A percentile compares a stretch with the other conserved stretches of the same genome.
Conservation (phyloP, 1,139 yeast genomes). For the Taphrina deformans region DNA sequence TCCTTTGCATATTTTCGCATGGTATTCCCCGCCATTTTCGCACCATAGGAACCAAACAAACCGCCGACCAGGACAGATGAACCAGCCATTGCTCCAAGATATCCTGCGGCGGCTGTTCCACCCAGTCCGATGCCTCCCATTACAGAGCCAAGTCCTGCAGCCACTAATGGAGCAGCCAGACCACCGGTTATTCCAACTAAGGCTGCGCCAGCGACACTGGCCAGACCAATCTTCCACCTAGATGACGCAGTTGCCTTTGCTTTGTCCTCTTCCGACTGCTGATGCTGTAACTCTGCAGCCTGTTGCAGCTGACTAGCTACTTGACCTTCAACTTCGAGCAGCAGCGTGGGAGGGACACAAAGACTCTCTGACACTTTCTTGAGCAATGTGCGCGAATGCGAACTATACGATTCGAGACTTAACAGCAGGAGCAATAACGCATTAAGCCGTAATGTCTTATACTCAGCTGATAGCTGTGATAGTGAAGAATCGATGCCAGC, state of each 20-base stretch:
- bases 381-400: constrained; percentile 30
- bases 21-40: constrained; percentile 79
- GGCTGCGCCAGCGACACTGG: constrained; percentile 96
- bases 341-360: constrained; percentile 13
- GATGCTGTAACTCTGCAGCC: constrained; percentile 30
- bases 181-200: constrained; percentile 96
- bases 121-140: constrained; percentile 89
- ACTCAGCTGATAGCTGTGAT: constrained; percentile 12
- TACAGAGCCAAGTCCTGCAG: constrained; percentile 98
- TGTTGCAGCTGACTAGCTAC: constrained; percentile 28
- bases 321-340: constrained; percentile 24
- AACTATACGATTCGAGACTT: constrained; percentile 30
- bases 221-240: constrained; percentile 72
- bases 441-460: constrained; percentile 24
- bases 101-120: constrained; percentile 71
- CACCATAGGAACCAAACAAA: constrained; percentile 66
- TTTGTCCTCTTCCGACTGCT: constrained; percentile 28
- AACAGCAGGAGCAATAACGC: constrained; percentile 32
- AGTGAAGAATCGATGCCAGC: constrained; percentile 10
- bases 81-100: constrained; percentile 87
- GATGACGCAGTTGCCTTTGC: constrained; percentile 15
- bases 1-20: constrained; percentile 86
- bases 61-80: constrained; percentile 33
- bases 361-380: constrained; percentile 23
- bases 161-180: constrained; percentile 92